Evolutionary conservation across 306 rosid genomes (phyloP), one percentile per base, ranked within the genome.

Genomic region (Psophocarpus tetragonolobus): DNA sequence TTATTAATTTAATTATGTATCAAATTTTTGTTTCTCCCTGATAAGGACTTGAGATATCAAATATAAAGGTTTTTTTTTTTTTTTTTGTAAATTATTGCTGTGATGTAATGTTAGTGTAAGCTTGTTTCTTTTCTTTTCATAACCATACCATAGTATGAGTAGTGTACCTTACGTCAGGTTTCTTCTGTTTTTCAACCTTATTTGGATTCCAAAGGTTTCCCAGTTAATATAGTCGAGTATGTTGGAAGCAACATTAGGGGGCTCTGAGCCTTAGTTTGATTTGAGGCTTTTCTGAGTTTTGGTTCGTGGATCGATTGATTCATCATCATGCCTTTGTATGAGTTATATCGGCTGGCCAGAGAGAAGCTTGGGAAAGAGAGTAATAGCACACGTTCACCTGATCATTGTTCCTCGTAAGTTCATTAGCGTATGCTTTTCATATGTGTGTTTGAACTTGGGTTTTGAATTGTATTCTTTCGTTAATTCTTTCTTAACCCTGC

Each of bases 311-410:
- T 77, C 67, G 48, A 24, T 73, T 64, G 38, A 15, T 65, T 65
- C 71, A 56, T 63, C 80, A 79, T 17, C 82, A 92, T 95, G 99
- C 97, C 99, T 86, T 76, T 95, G 17, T 90, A 91, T 41, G 98
- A 95, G 87, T 87, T 92, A 33, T 91, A 87, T 82, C 90, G 91
- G 66, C 62, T 89, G 77, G 85, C 91, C 45, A 86, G 86, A 83
- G 88, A 85, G 62, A 88, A 86, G 67, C 82, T 87, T 77, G 92
- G 86, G 69, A 51, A 69, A 62, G 97, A 92, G 45, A 84, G 20
- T 39, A 79, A 74, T 84, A 60, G 11, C 69, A 17, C 85, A 61
- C 61, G 60, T 78, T 71, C 81, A 50, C 60, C 75, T 17, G 92
- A 86, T 83, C 86, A 56, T 73, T 78, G 88, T 72, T 81, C 88